phyloP scores from a whole-genome alignment of 176 grass and related monocot species.

The Phragmites australis region DNA sequence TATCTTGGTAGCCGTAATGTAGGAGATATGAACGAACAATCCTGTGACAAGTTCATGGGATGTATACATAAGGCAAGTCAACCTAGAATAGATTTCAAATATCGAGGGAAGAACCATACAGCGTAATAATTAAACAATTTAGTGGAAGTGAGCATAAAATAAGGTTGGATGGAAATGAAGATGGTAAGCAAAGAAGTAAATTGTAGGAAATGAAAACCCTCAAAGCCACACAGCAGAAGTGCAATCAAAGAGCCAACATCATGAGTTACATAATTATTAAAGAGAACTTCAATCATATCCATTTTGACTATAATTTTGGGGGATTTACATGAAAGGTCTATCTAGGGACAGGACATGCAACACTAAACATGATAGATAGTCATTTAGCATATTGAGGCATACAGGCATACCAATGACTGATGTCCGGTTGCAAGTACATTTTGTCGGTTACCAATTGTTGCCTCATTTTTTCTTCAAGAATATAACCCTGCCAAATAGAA shows the following conservation, averaged over 20 bases:
- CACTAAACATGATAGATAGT: neutral
- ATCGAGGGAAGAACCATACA: neutral
- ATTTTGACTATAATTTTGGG: slow-evolving; percentile 1
- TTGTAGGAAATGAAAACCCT: slow-evolving; percentile 9
- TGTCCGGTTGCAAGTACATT: slow-evolving; percentile 55
- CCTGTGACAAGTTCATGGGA: slow-evolving; percentile 52
- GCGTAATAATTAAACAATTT: neutral
- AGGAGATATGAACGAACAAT: slow-evolving; percentile 95
- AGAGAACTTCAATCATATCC: neutral
- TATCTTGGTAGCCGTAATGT: slow-evolving; percentile 98
- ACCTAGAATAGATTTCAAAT: slow-evolving; percentile 33
- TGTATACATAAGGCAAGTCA: neutral
- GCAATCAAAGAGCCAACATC: neutral
- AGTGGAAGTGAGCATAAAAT: neutral
- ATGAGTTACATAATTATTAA: neutral
- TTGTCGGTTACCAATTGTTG: slow-evolving; percentile 62
- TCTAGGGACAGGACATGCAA: neutral
- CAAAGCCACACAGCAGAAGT: neutral
- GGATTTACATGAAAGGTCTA: neutral
- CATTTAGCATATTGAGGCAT: slow-evolving; percentile 34
- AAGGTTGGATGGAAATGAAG: slow-evolving; percentile 26
- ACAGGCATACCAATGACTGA: slow-evolving; percentile 82
- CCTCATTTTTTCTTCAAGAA: slow-evolving; percentile 82
- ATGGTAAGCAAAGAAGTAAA: neutral
- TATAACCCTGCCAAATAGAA: slow-evolving; percentile 67